phyloP scores from a whole-genome alignment of 2,329 filamentous ascomycete genomes.

The Aspergillus proliferans region DNA sequence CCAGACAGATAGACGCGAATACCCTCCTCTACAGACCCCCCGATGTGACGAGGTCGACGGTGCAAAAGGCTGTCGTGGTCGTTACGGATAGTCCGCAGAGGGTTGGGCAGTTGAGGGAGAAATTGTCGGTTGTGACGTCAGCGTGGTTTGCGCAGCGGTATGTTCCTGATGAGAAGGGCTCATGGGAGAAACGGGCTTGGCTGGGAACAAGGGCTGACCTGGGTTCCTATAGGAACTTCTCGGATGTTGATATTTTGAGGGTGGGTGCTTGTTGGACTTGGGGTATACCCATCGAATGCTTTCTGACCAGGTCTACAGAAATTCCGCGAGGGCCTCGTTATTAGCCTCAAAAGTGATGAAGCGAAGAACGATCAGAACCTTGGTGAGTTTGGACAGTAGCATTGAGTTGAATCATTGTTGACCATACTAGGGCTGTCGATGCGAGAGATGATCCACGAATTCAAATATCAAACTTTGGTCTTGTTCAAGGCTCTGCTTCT shows the following conservation, averaged over 20 bases:
- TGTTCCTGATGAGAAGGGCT: constrained; percentile 13
- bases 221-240: constrained; percentile 61
- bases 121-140: constrained; percentile 80
- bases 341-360: constrained; percentile 55
- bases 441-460: constrained; percentile 87
- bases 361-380: constrained; percentile 79
- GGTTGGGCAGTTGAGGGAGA: constrained; percentile 85
- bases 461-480: constrained; percentile 88
- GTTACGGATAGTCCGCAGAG: constrained; percentile 85
- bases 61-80: constrained; percentile 96
- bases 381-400: constrained; percentile 48
- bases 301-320: constrained; percentile 43
- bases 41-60: constrained; percentile 93
- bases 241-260: constrained; percentile 80
- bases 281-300: neutral
- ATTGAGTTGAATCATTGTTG: constrained; percentile 14
- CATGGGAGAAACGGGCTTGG: neutral
- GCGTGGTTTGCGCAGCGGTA: constrained; percentile 92
- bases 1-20: constrained; percentile 77
- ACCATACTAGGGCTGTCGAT: constrained; percentile 56
- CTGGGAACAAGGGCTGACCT: neutral
- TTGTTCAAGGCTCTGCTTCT: constrained; percentile 89
- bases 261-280: constrained; percentile 27
- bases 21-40: constrained; percentile 69
- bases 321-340: constrained; percentile 80